A percentile compares a stretch with the other conserved stretches of the same genome.
phyloP scores from a whole-genome alignment of 108 stramenopile genomes.

The Cyclotella atomus region DNA sequence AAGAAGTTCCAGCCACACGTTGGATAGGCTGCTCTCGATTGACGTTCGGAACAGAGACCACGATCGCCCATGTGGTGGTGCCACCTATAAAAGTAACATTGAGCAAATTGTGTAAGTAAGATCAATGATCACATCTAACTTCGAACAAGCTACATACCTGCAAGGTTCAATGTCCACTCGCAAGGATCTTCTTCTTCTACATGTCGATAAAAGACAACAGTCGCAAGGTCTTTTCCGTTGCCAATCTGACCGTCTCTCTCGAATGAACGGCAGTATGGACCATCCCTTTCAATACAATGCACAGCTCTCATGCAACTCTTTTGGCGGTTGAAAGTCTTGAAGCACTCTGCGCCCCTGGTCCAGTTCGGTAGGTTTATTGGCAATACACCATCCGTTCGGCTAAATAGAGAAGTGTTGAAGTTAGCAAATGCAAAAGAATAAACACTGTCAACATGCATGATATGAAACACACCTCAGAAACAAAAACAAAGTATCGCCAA shows the following conservation, averaged over 20 bases:
- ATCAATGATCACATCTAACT: background rate
- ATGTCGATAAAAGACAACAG: constrained; percentile 41
- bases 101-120: background rate
- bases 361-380: constrained; percentile 33
- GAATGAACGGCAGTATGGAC: constrained; percentile 36
- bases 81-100: background rate
- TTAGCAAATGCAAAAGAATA: constrained; percentile 2
- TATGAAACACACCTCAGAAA: constrained; percentile 16
- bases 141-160: background rate
- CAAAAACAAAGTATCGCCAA: constrained; percentile 48
- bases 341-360: constrained; percentile 44
- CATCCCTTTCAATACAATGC: constrained; percentile 38
- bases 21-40: constrained; percentile 35
- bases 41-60: constrained; percentile 38
- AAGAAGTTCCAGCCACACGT: constrained; percentile 25
- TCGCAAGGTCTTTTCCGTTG: constrained; percentile 33
- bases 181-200: constrained; percentile 46
- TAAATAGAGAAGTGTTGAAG: background rate
- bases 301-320: constrained; percentile 32
- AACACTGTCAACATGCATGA: background rate
- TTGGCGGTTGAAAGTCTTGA: constrained; percentile 44
- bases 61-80: constrained; percentile 39
- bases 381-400: constrained; percentile 42
- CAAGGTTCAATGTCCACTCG: constrained; percentile 32
- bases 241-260: constrained; percentile 10